phyloP scores from a whole-genome alignment of 139 green algal species.

The Coccomyxa sp. region DNA sequence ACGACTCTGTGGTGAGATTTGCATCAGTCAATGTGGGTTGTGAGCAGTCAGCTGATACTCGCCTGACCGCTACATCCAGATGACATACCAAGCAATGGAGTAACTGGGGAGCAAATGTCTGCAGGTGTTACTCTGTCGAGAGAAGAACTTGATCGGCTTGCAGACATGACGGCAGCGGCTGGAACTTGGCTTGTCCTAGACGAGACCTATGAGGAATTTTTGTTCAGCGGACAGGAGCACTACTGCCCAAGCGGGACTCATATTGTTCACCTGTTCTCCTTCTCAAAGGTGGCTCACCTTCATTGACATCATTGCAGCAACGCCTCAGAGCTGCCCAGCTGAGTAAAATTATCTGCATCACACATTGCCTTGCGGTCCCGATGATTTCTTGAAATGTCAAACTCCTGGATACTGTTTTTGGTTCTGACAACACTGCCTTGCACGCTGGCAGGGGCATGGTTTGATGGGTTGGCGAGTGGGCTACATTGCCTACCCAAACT shows the following conservation, averaged over 20 bases:
- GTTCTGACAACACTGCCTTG: neutral
- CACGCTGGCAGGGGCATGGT: conserved; percentile 55
- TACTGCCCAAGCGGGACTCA: conserved; percentile 46
- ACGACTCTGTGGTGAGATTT: too few species aligned
- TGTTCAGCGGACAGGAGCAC: conserved; percentile 58
- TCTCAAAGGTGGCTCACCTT: conserved; percentile 59
- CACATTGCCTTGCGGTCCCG: too few species aligned
- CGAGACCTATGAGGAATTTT: conserved; percentile 90
- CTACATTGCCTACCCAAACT: conserved; percentile 16
- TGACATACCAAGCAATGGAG: too few species aligned
- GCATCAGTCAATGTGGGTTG: too few species aligned
- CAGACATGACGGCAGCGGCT: conserved; percentile 46
- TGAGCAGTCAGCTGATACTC: too few species aligned
- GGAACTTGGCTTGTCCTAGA: conserved; percentile 86
- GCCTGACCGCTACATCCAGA: too few species aligned
- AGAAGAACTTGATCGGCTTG: conserved; percentile 49
- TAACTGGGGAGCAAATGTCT: neutral
- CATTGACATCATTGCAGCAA: neutral
- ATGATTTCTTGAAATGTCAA: too few species aligned
- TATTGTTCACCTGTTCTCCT: conserved; percentile 79
- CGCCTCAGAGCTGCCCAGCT: neutral
- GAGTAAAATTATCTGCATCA: neutral
- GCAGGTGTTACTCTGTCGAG: conserved; percentile 59
- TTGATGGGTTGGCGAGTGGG: conserved; percentile 75
- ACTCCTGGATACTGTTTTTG: too few species aligned